Conservation (phyloP, 768 basidiomycete species). For the Termitomyces sp. region DNA sequence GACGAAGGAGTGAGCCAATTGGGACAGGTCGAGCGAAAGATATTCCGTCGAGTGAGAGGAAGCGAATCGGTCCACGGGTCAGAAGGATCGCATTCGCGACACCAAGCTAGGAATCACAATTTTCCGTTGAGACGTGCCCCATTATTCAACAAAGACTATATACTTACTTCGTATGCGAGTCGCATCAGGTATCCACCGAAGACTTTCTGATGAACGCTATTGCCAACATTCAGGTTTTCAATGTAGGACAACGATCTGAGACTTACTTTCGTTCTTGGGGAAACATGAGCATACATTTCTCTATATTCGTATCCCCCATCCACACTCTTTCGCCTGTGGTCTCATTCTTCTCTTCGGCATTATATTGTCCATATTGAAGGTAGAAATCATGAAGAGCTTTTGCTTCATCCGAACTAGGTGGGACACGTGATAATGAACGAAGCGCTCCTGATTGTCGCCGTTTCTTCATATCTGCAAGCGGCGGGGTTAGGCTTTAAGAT, state of each 20-base stretch:
- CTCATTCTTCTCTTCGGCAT: slow-evolving; percentile 15
- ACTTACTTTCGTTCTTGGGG: slow-evolving; percentile 81
- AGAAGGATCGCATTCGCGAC: slow-evolving; percentile 71
- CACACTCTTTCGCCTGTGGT: slow-evolving; percentile 48
- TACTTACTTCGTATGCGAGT: slow-evolving; percentile 63
- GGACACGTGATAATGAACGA: slow-evolving; percentile 65
- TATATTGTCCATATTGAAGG: slow-evolving; percentile 51
- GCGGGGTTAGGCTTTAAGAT: neutral
- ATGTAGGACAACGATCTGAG: neutral
- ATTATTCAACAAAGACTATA: neutral
- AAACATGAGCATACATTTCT: slow-evolving; percentile 76
- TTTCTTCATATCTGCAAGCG: slow-evolving; percentile 53
- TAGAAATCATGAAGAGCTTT: slow-evolving; percentile 66
- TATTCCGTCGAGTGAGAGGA: slow-evolving; percentile 78
- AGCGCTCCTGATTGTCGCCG: slow-evolving; percentile 50
- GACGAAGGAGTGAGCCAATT: slow-evolving; percentile 76
- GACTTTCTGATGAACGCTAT: slow-evolving; percentile 75
- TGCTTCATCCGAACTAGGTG: slow-evolving; percentile 70
- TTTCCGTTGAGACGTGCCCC: neutral
- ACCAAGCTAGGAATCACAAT: slow-evolving; percentile 48
- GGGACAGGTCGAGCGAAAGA: slow-evolving; percentile 78
- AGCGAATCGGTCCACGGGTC: slow-evolving; percentile 61
- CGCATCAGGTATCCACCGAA: slow-evolving; percentile 74
- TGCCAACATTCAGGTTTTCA: neutral
- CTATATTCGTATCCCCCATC: slow-evolving; percentile 72